Evolutionary conservation across 2,329 filamentous ascomycete species (phyloP), one percentile per base, ranked within the genome.

Genomic region (Cytospora schulzeri): DNA sequence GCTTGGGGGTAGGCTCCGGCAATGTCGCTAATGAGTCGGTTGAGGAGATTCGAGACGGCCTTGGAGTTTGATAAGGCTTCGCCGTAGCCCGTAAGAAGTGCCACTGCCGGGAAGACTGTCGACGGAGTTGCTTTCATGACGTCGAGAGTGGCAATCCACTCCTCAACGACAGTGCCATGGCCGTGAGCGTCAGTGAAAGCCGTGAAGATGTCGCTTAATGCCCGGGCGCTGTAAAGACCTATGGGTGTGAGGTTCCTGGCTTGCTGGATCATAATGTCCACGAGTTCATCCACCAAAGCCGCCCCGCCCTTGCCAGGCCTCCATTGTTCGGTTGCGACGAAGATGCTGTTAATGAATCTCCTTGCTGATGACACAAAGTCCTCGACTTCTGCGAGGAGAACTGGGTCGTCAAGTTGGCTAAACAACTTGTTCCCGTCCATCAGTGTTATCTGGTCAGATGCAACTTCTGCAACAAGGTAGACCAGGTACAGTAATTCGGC

Each of bases 1-100:
- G 76, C 72, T 1, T 76, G 71, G 0, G 77, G 73, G 5, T 77
- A 78, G 0, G 82, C 79, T 8, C 81, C 84, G 0, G 84, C 80
- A n/a, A 87, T 70, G 66, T 89, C 85, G 68, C 86, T 88, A 35
- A 88, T 77, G 0, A 89, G 77, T 15, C 83, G 80, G 70, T 88
- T 88, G 71, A 82, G 84, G 50, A 89, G 79, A 58, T 77, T 86
- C 62, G 76, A 83, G 26, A 84, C 74, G 1, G 75, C 65, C 67
- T 80, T 84, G 0, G 83, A 86, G 0, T 78, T 73, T 4, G 78
- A 76, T 8, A 85, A 73, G 2, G 77, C 73, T 68, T 86, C 81
- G 2, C 82, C 81, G 31, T 87, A 77, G 0, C 85, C 86, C 0
- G 76, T 71, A 3, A 88, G 70, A 3, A 86, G 73, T 0, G 83